Evolutionary conservation across 106 monocot species (phyloP).

Genomic region (Acanthochlamys bracteata): DNA sequence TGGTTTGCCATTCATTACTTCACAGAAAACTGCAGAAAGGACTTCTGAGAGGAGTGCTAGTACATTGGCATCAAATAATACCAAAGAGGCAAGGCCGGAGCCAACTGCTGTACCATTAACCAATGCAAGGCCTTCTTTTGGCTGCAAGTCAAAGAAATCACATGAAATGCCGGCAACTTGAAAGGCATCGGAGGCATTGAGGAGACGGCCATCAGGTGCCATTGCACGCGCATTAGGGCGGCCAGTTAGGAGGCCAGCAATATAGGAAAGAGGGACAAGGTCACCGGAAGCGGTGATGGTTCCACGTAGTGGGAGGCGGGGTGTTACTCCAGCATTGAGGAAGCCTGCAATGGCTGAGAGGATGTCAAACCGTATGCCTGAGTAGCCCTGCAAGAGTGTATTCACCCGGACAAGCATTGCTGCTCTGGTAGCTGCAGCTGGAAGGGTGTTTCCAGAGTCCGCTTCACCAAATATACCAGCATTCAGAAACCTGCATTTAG

Average conservation of each 20-base stretch:
- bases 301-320: slow-evolving; percentile 78
- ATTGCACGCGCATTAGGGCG: slow-evolving; percentile 62
- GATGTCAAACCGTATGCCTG: slow-evolving; percentile 95
- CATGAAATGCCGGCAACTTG: slow-evolving; percentile 44
- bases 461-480: slow-evolving; percentile 53
- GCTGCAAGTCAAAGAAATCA: slow-evolving; percentile 87
- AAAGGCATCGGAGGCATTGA: slow-evolving; percentile 66
- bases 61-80: slow-evolving; percentile 75
- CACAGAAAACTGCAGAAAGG: slow-evolving; percentile 74
- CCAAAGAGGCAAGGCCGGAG: slow-evolving; percentile 78
- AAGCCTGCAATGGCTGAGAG: slow-evolving; percentile 65
- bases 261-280: slow-evolving; percentile 93
- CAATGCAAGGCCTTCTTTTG: slow-evolving; percentile 88
- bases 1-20: slow-evolving; percentile 92
- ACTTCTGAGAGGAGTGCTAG: slow-evolving; percentile 62
- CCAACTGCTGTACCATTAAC: slow-evolving; percentile 98
- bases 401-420: slow-evolving; percentile 87
- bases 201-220: slow-evolving; percentile 27
- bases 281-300: slow-evolving; percentile 95
- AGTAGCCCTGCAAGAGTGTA: slow-evolving; percentile 96
- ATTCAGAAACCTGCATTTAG: slow-evolving; percentile 42
- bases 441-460: slow-evolving; percentile 28
- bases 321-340: slow-evolving; percentile 63
- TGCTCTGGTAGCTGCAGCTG: slow-evolving; percentile 36
- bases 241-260: slow-evolving; percentile 77